phyloP scores from a whole-genome alignment of 192 early-diverging fungal genomes.

The Linderina pennispora region DNA sequence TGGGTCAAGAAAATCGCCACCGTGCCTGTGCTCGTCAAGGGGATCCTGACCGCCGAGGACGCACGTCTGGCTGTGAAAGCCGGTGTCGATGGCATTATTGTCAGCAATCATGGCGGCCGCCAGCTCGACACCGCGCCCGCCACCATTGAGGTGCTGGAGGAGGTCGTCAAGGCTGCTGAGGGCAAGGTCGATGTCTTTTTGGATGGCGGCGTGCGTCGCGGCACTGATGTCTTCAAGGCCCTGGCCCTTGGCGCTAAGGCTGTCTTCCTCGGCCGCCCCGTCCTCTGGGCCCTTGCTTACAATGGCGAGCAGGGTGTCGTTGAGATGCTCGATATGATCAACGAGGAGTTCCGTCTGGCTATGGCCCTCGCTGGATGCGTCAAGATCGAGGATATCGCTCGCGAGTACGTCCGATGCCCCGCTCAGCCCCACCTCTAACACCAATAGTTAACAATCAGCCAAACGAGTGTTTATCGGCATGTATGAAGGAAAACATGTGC shows the following conservation, averaged over 20 bases:
- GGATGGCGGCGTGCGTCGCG: conserved; percentile 91
- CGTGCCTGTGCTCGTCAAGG: conserved; percentile 88
- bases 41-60: conserved; percentile 85
- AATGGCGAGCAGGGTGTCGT: conserved; percentile 89
- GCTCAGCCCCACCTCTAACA: conserved; percentile 7
- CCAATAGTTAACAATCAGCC: not conserved
- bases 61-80: conserved; percentile 70
- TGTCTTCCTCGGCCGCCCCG: conserved; percentile 52
- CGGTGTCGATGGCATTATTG: conserved; percentile 77
- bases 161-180: conserved; percentile 63
- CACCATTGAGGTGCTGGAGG: conserved; percentile 81
- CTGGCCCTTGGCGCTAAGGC: conserved; percentile 88
- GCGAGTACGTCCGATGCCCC: conserved; percentile 17
- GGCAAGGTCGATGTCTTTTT: conserved; percentile 72
- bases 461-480: too few relatives aligned
- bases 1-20: conserved; percentile 78
- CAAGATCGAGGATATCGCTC: conserved; percentile 13
- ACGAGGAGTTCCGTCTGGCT: conserved; percentile 78
- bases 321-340: conserved; percentile 66
- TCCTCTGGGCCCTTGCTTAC: conserved; percentile 71
- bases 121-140: conserved; percentile 80
- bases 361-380: conserved; percentile 68
- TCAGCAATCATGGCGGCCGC: conserved; percentile 95
- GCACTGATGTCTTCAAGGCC: conserved; percentile 91
- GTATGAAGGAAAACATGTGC: too few relatives aligned